Percentiles rank a stretch among this genome's conserved stretches.
These are phyloP conservation scores for Lolium perenne DNA, from an alignment of 176 grass and related monocot species.

Conservation along the genomic window DNA sequence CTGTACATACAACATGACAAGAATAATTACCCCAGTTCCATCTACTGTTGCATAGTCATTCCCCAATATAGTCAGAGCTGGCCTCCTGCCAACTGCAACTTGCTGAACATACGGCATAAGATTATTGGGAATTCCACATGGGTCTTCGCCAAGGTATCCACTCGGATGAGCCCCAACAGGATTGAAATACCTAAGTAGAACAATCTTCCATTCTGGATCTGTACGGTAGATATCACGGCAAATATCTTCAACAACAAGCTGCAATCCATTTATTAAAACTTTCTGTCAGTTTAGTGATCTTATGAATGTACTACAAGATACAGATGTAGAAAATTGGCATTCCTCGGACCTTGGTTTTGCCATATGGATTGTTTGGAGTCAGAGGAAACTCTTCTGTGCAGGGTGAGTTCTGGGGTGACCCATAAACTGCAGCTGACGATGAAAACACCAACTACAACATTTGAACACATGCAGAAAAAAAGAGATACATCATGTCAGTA, in stretches of 20 bases:
- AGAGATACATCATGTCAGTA: background rate
- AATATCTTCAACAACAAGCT: conserved; percentile 96
- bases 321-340: background rate
- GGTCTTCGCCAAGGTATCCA: conserved; percentile 89
- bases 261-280: conserved; percentile 39
- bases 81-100: conserved; percentile 88
- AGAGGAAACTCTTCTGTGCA: conserved; percentile 96
- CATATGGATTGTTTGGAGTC: conserved; percentile 89
- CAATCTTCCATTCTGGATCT: conserved; percentile 85
- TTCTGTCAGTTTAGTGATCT: conserved; percentile 27
- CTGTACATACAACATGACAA: conserved; percentile 34
- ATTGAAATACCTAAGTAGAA: conserved; percentile 93
- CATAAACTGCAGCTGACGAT: conserved; percentile 95
- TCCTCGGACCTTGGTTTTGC: conserved; percentile 74
- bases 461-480: conserved; percentile 38
- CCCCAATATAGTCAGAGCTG: conserved; percentile 81
- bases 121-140: conserved; percentile 86
- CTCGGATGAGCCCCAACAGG: conserved; percentile 92
- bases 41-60: conserved; percentile 89
- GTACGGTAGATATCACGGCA: conserved; percentile 72
- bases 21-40: conserved; percentile 80
- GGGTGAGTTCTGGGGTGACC: conserved; percentile 75
- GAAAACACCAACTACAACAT: conserved; percentile 93
- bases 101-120: conserved; percentile 97
- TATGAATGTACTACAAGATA: conserved; percentile 7